Evolutionary conservation across 441 rosid species (phyloP).

Genomic region (Lepidium campestre): DNA sequence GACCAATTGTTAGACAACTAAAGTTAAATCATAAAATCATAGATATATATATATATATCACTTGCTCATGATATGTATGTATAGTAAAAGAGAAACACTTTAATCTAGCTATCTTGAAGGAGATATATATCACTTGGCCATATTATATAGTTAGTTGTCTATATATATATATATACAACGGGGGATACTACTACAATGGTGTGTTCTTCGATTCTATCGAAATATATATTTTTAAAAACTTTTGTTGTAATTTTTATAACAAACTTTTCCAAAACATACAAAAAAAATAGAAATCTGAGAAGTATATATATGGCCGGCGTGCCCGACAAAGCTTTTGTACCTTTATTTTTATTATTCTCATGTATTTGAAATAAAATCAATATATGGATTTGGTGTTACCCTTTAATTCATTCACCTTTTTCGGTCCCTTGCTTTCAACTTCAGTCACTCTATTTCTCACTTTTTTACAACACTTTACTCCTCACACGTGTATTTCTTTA

Average conservation of each 20-base stretch:
- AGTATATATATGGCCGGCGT: constrained; percentile 9
- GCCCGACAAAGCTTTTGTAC: constrained; percentile 16
- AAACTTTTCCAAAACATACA: neutral
- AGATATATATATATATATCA: too few relatives aligned
- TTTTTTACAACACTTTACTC: neutral
- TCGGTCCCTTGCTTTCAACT: constrained; percentile 2
- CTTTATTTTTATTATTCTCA: neutral
- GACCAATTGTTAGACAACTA: too few relatives aligned
- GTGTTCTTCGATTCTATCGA: neutral
- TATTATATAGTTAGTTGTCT: too few relatives aligned
- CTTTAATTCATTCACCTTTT: constrained; percentile 3
- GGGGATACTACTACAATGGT: neutral
- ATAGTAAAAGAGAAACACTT: too few relatives aligned
- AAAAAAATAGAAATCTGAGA: neutral
- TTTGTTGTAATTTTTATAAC: neutral
- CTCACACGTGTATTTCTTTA: neutral
- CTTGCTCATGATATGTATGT: too few relatives aligned
- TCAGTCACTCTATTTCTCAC: constrained; percentile 1
- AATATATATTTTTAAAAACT: neutral
- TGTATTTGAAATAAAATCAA: neutral
- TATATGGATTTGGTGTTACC: neutral
- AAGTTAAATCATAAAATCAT: too few relatives aligned
- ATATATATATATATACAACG: neutral
- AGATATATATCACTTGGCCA: too few relatives aligned
- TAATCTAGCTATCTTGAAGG: too few relatives aligned